Conservation (phyloP, 768 basidiomycete genomes). For the Panaeolus papilionaceus region DNA sequence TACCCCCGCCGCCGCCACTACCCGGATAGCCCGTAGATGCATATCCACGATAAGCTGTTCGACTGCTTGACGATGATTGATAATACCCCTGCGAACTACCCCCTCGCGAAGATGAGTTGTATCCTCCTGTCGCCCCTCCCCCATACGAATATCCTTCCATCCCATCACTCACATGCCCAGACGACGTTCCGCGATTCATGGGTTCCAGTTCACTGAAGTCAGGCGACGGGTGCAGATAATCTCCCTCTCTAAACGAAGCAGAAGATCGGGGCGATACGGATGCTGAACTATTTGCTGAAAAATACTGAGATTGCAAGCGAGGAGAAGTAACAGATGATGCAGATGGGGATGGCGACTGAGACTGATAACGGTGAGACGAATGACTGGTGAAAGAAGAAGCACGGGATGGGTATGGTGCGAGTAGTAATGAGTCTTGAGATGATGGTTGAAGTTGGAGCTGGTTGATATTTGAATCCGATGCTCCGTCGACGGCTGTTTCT, state of each 20-base stretch:
- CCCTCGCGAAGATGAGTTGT: background rate
- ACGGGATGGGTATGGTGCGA: background rate
- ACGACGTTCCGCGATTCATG: background rate
- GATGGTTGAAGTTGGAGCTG: conserved; percentile 1
- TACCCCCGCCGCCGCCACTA: conserved; percentile 7
- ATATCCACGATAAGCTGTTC: background rate
- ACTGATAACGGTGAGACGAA: background rate
- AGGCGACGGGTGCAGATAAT: background rate
- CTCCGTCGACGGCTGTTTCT: conserved; percentile 17
- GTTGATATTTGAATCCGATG: conserved; percentile 17
- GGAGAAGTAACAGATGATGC: background rate
- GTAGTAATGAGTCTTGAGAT: background rate
- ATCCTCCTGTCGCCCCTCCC: background rate
- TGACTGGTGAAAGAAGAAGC: background rate
- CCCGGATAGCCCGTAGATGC: conserved; percentile 8
- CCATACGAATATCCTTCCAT: background rate
- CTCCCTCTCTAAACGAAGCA: background rate
- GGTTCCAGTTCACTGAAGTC: background rate
- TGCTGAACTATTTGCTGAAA: conserved; percentile 1
- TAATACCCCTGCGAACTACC: background rate
- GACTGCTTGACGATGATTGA: background rate
- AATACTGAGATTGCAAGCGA: background rate
- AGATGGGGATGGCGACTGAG: background rate
- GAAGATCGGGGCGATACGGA: conserved; percentile 2
- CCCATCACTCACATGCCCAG: background rate